Conservation (phyloP, 2,329 filamentous ascomycete genomes). For the Fusarium vanettenii region DNA sequence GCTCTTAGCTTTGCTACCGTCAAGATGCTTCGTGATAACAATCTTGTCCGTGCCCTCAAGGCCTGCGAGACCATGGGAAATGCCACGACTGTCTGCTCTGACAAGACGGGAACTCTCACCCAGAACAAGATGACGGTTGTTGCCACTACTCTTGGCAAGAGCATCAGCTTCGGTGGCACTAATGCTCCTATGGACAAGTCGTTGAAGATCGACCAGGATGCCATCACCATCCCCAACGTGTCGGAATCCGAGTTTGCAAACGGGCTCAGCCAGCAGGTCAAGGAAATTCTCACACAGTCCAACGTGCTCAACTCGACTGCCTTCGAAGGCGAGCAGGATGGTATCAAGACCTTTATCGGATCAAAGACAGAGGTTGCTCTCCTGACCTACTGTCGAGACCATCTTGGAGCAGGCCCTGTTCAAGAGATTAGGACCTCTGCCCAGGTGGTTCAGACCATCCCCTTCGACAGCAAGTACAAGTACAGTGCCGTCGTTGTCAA, state of each 20-base stretch:
- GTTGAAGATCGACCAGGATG: conserved; percentile 33
- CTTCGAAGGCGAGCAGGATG: conserved; percentile 63
- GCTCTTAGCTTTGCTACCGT: conserved; percentile 77
- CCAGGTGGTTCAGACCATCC: conserved; percentile 61
- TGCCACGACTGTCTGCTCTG: conserved; percentile 80
- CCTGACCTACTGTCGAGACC: conserved; percentile 60
- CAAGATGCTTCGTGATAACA: conserved; percentile 77
- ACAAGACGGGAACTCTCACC: conserved; percentile 58
- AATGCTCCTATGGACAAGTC: conserved; percentile 36
- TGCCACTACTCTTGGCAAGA: conserved; percentile 70
- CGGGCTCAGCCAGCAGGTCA: conserved; percentile 35
- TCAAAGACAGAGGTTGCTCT: conserved; percentile 69
- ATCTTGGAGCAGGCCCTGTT: conserved; percentile 61
- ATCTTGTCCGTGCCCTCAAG: conserved; percentile 73
- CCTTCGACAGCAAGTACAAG: conserved; percentile 66
- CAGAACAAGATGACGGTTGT: conserved; percentile 83
- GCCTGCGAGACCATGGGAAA: conserved; percentile 81
- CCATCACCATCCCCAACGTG: conserved; percentile 42
- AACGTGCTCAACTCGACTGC: conserved; percentile 69
- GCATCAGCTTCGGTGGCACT: conserved; percentile 47
- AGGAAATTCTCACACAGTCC: conserved; percentile 73
- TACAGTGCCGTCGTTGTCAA: conserved; percentile 68
- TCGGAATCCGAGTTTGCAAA: conserved; percentile 44
- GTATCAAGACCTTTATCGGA: conserved; percentile 60
- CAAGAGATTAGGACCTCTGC: conserved; percentile 59